These are phyloP conservation scores for Eucalyptus erythrocorys DNA, from an alignment of 345 rosid genomes.

Conservation along the genomic window DNA sequence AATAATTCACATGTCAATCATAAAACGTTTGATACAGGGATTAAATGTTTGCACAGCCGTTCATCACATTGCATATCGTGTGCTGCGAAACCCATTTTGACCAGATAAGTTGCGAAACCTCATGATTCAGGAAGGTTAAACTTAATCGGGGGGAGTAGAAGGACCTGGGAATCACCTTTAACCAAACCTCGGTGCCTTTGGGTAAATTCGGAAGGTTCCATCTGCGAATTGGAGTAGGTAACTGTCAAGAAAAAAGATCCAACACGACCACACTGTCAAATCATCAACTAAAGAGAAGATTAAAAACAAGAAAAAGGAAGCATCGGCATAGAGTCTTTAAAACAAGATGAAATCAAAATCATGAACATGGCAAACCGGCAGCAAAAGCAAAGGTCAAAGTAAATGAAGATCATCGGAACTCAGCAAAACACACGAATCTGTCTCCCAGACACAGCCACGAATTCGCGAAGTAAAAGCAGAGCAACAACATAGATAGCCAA, in stretches of 20 bases:
- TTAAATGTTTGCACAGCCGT: neutral
- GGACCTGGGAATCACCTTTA: conserved; percentile 36
- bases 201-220: conserved; percentile 90
- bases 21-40: neutral
- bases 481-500: no score
- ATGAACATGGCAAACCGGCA: no score
- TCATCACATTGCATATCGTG: neutral
- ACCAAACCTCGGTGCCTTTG: conserved; percentile 57
- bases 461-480: no score
- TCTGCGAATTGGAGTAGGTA: conserved; percentile 78
- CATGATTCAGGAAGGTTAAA: neutral
- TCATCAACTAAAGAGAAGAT: no score
- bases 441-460: no score
- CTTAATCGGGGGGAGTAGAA: neutral
- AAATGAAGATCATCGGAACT: no score
- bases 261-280: no score
- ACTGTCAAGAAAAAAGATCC: conserved; percentile 13
- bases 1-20: neutral
- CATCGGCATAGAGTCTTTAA: no score
- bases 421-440: no score
- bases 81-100: neutral
- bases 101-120: neutral
- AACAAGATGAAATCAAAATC: no score
- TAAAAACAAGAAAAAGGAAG: no score
- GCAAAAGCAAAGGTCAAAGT: no score